phyloP scores from a whole-genome alignment of 345 rosid species.

The Trapa bicornis region DNA sequence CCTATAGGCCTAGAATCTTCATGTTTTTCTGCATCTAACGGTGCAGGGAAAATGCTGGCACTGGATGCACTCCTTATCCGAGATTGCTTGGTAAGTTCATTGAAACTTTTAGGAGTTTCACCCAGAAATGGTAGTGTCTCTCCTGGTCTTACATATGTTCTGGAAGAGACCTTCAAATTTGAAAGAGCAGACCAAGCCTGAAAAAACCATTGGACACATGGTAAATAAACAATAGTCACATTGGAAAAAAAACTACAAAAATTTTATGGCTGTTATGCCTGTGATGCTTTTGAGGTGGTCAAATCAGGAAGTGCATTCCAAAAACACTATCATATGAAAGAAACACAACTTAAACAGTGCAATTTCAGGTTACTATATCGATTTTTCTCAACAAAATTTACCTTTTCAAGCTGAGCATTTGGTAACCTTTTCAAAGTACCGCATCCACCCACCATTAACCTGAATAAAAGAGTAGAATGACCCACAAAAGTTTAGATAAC shows the following conservation, averaged over 20 bases:
- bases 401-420: conserved; percentile 52
- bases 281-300: neutral
- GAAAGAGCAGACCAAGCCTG: conserved; percentile 93
- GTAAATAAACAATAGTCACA: neutral
- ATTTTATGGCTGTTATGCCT: neutral
- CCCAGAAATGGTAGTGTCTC: conserved; percentile 37
- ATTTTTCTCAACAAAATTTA: conserved; percentile 15
- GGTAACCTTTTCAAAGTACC: conserved; percentile 20
- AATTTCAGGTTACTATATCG: neutral
- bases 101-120: conserved; percentile 17
- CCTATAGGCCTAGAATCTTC: conserved; percentile 10
- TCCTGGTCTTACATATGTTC: conserved; percentile 62
- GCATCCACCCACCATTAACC: conserved; percentile 27
- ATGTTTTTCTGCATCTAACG: conserved; percentile 4
- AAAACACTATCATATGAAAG: neutral
- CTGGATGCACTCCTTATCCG: conserved; percentile 20
- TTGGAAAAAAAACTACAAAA: neutral
- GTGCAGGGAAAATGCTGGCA: conserved; percentile 4
- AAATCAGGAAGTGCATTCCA: neutral
- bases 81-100: conserved; percentile 26
- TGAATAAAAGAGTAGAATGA: conserved; percentile 1
- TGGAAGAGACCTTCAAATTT: conserved; percentile 40
- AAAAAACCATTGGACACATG: neutral
- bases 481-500: neutral
- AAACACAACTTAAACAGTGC: neutral